Base-by-base conservation (phyloP, 2,329 filamentous ascomycete species). In the Fusarium sp. region DNA sequence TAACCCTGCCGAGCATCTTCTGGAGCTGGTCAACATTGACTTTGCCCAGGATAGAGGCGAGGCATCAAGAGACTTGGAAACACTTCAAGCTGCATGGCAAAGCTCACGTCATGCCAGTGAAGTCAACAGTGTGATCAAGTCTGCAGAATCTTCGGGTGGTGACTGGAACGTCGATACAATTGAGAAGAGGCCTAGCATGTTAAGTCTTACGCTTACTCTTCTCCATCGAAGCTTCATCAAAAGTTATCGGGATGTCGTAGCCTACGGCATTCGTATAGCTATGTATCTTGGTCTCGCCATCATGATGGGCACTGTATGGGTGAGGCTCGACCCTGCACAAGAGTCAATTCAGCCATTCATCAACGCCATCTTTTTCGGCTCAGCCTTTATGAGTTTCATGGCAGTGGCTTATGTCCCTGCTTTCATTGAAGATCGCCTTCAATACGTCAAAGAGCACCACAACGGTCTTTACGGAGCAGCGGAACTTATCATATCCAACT, bases 271-370 rank as follows among this genome's bases (percentile, higher is more conserved):
- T 75, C 90, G 94, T 8, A 86, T 96, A 47, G 91, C 89, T 45
- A 97, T 97, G 94, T 96, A 97, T 81, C 72, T 78, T 28, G 89
- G 90, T 2, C 86, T 97, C 22, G 94, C 94, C 3, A 89, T 96
- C 75, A 92, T 96, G 89, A 95, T 96, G 92, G 94, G 94, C 10
- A 97, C 94, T 0, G 93, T 97, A 18, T 97, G 93, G 91, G 84
- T 97, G 20, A 90, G 94, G 11, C 86, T 97, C 6, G 83, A 87
- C 8, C 87, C 91, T 0, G 84, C 87, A 0, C 94, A 97, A 79
- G 84, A 87, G 63, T 92, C 92, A 66, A 96, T 97, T 75, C 92
- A 94, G 77, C 90, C 94, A 1, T 93, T 94, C 77, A 94, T 91
- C 81, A 97, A 97, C 80, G 93, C 93, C 54, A 93, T 97, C 58